A percentile compares a stretch with the other conserved stretches of the same genome.
These are phyloP conservation scores for Scutellaria minor DNA, from an alignment of 257 asterid species.

Conservation along the genomic window DNA sequence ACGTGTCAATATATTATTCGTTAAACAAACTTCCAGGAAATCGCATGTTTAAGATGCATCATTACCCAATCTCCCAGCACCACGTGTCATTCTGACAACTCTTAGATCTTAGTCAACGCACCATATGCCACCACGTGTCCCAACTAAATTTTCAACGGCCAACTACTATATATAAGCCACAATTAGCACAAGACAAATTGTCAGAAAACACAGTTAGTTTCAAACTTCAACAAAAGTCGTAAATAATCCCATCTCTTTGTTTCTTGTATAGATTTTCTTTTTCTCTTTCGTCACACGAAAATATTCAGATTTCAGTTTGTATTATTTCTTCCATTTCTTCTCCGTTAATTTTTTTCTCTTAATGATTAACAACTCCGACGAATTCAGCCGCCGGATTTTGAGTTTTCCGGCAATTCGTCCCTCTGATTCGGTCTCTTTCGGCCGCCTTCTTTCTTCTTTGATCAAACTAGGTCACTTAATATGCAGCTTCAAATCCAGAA, in stretches of 20 bases:
- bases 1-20: conserved; percentile 40
- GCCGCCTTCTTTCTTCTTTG: conserved; percentile 55
- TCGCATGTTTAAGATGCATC: conserved; percentile 19
- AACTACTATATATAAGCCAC: conserved; percentile 31
- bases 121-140: conserved; percentile 47
- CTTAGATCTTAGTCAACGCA: conserved; percentile 16
- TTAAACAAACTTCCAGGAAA: conserved; percentile 29
- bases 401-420: conserved; percentile 87
- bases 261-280: conserved; percentile 3
- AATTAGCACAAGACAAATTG: neutral
- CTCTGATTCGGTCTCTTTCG: conserved; percentile 54
- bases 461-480: conserved; percentile 51
- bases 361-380: conserved; percentile 57
- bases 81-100: conserved; percentile 29
- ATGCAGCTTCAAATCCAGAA: conserved; percentile 50
- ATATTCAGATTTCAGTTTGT: conserved; percentile 10
- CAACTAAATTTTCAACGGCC: neutral
- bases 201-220: neutral
- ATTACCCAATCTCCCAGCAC: conserved; percentile 5
- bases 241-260: neutral
- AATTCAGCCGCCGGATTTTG: conserved; percentile 75
- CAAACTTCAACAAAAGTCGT: conserved; percentile 9
- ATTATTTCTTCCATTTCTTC: conserved; percentile 7
- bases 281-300: neutral
- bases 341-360: conserved; percentile 16